Evolutionary conservation across 192 early-diverging fungal species (phyloP).

Genomic region (Backusella luteola): DNA sequence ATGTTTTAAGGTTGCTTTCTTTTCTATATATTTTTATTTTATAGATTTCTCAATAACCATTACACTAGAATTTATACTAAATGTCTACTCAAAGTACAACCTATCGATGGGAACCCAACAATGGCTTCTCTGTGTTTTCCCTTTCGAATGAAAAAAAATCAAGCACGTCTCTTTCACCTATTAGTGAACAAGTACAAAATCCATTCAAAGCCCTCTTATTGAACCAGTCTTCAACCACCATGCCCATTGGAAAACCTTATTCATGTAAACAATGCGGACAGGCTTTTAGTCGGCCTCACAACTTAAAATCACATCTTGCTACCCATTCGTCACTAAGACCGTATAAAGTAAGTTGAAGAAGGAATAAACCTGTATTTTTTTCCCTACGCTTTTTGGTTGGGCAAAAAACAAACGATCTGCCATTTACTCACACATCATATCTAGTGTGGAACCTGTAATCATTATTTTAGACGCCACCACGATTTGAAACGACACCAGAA

Average conservation of each 20-base stretch:
- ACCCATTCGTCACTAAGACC: constrained; percentile 27
- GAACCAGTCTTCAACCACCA: background rate
- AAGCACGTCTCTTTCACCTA: background rate
- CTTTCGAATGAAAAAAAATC: background rate
- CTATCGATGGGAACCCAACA: background rate
- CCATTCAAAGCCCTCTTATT: background rate
- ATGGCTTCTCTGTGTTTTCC: background rate
- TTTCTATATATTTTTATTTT: background rate
- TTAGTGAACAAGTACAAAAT: background rate
- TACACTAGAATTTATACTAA: background rate
- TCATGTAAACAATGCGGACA: constrained; percentile 24
- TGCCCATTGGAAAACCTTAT: constrained; percentile 2
- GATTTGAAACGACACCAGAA: constrained; percentile 87
- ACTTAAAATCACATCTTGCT: constrained; percentile 33
- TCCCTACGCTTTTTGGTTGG: constrained; percentile 1
- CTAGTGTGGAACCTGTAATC: constrained; percentile 30
- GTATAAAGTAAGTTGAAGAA: constrained; percentile 15
- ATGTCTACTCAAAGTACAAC: background rate
- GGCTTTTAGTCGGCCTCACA: constrained; percentile 26
- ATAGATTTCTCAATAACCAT: background rate
- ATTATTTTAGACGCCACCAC: constrained; percentile 63
- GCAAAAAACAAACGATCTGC: background rate
- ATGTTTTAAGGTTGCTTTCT: background rate
- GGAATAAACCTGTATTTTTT: background rate
- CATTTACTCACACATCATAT: background rate